A percentile compares a stretch with the other conserved stretches of the same genome.
phyloP scores from a whole-genome alignment of 257 asterid species.

The Nicotiana undulata region DNA sequence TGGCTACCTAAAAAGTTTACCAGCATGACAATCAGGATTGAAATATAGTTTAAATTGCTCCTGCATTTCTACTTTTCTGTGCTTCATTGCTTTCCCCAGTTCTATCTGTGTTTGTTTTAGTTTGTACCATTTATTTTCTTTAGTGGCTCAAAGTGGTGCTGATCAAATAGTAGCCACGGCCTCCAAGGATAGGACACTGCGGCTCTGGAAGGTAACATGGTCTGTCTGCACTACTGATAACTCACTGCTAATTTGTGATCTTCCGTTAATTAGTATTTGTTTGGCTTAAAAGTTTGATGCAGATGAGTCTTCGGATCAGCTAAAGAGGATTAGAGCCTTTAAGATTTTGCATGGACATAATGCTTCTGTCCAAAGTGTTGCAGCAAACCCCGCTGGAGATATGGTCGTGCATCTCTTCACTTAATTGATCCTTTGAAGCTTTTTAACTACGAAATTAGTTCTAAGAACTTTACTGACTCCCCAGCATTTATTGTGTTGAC shows the following conservation, averaged over 20 bases:
- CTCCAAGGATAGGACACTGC: conserved; percentile 81
- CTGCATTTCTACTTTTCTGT: neutral
- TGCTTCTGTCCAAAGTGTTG: conserved; percentile 76
- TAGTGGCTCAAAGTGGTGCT: conserved; percentile 23
- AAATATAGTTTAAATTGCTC: neutral
- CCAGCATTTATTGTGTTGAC: conserved; percentile 7
- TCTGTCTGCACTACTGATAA: conserved; percentile 9
- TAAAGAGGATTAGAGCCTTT: conserved; percentile 49
- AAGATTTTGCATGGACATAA: conserved; percentile 69
- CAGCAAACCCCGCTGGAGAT: conserved; percentile 66
- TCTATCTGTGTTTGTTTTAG: conserved; percentile 7
- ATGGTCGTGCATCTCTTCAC: conserved; percentile 35
- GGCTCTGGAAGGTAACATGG: conserved; percentile 80
- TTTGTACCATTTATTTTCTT: conserved; percentile 3
- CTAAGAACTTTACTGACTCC: neutral
- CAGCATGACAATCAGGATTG: neutral
- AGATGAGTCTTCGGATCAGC: conserved; percentile 41
- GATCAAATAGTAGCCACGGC: conserved; percentile 80
- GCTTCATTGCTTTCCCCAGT: neutral
- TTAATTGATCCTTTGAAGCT: neutral
- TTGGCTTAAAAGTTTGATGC: conserved; percentile 49
- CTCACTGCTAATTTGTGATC: conserved; percentile 5
- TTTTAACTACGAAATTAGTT: neutral
- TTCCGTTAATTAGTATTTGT: conserved; percentile 15
- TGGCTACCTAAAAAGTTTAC: neutral